Base-by-base conservation (phyloP, 768 basidiomycete species). In the Tulasnella sp. region DNA sequence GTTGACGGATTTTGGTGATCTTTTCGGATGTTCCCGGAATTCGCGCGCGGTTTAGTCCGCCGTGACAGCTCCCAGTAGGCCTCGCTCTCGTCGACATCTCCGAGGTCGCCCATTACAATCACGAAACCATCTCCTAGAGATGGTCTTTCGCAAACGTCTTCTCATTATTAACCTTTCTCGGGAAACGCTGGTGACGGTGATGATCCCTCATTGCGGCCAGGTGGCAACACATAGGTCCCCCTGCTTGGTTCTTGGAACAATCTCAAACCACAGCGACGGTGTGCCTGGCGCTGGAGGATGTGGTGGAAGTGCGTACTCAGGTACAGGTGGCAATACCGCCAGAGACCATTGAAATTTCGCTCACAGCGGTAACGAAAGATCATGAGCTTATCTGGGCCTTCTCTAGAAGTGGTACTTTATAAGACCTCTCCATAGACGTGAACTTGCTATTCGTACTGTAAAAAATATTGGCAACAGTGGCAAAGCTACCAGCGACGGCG, bases 251-350 rank as follows among this genome's bases (percentile, higher is more conserved):
- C 31, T 37, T 69, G 37, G 1, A 31, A 7, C 7, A 69, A 37
- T 14, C 12, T n/a, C 12, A 14, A 46, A 14, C 2, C 44, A 9
- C 18, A 75, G 74, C 9, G 44, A 31, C 9, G 74, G 74, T 37
- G 74, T 34, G 11, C 4, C 20, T 24, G 74, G 80, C 75, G 81
- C 78, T 28, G 73, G 76, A 18, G 34, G 73, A 42, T 76, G 58
- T 64, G 81, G 76, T 48, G 82, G 79, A 24, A 82, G 76, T 77
- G 79, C 75, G 28, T 37, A 76, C 76, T 81, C 78, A 31, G 72
- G 46, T 46, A 34, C 80, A 72, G 73, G 72, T 69, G 79, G 76
- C 37, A 77, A 50, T 50, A 18, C 76, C 48, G 46, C 76, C 22
- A 50, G 76, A 24, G 76, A n/a, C n/a, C n/a, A n/a, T n/a, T n/a